Conservation (phyloP, 164 flowering plant genomes). For the Malania oleifera region DNA sequence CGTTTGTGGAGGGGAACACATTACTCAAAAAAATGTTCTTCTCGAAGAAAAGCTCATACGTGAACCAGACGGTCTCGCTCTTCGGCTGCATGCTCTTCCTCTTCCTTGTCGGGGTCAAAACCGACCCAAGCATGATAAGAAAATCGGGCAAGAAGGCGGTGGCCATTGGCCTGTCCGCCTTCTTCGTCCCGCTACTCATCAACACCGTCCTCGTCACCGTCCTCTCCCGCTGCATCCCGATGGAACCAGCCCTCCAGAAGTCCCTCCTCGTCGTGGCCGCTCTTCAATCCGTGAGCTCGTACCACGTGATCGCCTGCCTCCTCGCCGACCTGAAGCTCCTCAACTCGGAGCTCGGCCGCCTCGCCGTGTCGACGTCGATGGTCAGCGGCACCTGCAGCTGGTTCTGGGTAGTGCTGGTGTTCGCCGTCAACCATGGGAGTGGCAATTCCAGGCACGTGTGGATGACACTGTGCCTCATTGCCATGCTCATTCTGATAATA, state of each 20-base stretch:
- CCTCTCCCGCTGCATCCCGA: background rate
- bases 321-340: slow-evolving; percentile 26
- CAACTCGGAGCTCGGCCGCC: slow-evolving; percentile 26
- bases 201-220: background rate
- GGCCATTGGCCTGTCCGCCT: background rate
- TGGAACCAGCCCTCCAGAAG: background rate
- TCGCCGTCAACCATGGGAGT: slow-evolving; percentile 1
- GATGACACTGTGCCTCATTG: background rate
- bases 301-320: slow-evolving; percentile 18
- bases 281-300: slow-evolving; percentile 14
- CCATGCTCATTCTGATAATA: background rate
- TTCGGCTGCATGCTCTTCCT: background rate
- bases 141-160: background rate
- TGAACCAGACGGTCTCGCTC: background rate
- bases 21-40: background rate
- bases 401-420: background rate
- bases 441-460: background rate
- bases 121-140: background rate
- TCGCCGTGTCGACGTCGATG: slow-evolving; percentile 18
- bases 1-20: no score
- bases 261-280: slow-evolving; percentile 5
- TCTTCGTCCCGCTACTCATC: background rate
- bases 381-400: slow-evolving; percentile 11
- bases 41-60: background rate
- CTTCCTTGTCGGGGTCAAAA: background rate